Evolutionary conservation across 352 stramenopile species (phyloP).

Genomic region (Phytophthora ramorum): DNA sequence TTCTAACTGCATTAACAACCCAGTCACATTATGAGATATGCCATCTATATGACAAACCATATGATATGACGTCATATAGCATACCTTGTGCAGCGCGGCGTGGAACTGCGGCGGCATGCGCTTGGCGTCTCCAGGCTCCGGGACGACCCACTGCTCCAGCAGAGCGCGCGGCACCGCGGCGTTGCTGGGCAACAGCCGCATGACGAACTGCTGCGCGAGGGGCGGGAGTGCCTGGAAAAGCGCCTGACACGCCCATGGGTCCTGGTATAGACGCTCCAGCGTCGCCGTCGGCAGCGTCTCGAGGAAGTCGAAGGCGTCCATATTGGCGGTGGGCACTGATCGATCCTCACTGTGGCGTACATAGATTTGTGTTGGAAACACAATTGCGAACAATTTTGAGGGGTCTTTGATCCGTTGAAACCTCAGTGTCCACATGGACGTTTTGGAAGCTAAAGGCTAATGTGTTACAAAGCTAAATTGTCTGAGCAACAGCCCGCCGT

Average conservation of each 20-base stretch:
- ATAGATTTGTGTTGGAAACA: neutral
- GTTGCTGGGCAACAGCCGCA: conserved; percentile 84
- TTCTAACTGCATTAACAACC: conserved; percentile 53
- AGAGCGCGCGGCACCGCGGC: conserved; percentile 48
- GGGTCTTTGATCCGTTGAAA: neutral
- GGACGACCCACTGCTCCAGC: conserved; percentile 78
- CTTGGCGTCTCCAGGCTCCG: conserved; percentile 33
- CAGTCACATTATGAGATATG: neutral
- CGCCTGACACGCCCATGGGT: conserved; percentile 90
- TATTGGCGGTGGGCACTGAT: conserved; percentile 18
- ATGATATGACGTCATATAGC: neutral
- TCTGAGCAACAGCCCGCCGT: too few species aligned
- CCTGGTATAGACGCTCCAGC: conserved; percentile 82
- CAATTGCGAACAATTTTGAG: too few species aligned
- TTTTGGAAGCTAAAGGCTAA: too few species aligned
- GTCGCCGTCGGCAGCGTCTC: conserved; percentile 79
- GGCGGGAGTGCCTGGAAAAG: conserved; percentile 88
- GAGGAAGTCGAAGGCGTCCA: conserved; percentile 90
- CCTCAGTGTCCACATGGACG: neutral
- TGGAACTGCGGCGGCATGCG: conserved; percentile 63
- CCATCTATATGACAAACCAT: neutral
- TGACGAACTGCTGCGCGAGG: conserved; percentile 91
- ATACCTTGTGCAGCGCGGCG: conserved; percentile 52
- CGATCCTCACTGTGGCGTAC: neutral
- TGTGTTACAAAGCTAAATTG: too few species aligned